Percentiles rank a stretch among this genome's conserved stretches.
Conservation (phyloP, 176 grass and related monocot species). For the Cenchrus fungigraminus region DNA sequence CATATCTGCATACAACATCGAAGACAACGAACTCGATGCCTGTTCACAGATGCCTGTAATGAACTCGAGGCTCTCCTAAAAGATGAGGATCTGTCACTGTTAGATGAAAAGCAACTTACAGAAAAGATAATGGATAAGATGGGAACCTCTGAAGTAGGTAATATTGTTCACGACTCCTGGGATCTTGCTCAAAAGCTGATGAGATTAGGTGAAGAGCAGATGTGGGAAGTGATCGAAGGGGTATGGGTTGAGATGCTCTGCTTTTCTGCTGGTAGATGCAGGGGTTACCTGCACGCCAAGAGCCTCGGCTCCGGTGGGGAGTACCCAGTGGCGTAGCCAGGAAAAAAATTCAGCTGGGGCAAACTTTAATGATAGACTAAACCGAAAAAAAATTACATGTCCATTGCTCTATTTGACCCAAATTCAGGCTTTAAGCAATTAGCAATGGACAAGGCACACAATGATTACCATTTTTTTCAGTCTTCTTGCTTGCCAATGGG, state of each 20-base stretch:
- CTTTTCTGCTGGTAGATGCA: background rate
- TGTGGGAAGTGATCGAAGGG: background rate
- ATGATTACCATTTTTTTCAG: no score
- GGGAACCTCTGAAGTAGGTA: background rate
- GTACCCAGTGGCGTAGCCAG: background rate
- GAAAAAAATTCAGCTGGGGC: no score
- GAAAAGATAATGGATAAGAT: background rate
- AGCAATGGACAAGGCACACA: no score
- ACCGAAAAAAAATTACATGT: no score
- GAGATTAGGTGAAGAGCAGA: background rate
- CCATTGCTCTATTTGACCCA: no score
- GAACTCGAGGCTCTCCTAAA: background rate
- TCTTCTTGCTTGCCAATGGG: no score
- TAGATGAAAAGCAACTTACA: background rate
- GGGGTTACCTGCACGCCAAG: background rate
- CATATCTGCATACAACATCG: no score
- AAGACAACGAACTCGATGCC: no score
- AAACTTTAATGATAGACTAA: no score
- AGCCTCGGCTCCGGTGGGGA: background rate
- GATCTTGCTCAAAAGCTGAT: background rate
- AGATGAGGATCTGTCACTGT: rapidly evolving
- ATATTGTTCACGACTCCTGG: background rate
- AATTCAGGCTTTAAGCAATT: no score
- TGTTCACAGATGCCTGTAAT: background rate
- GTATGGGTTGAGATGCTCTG: background rate